A percentile compares a stretch with the other conserved stretches of the same genome.
Evolutionary conservation across 2,329 filamentous ascomycete genomes (phyloP).

Genomic region (Neofusicoccum umdonicola): DNA sequence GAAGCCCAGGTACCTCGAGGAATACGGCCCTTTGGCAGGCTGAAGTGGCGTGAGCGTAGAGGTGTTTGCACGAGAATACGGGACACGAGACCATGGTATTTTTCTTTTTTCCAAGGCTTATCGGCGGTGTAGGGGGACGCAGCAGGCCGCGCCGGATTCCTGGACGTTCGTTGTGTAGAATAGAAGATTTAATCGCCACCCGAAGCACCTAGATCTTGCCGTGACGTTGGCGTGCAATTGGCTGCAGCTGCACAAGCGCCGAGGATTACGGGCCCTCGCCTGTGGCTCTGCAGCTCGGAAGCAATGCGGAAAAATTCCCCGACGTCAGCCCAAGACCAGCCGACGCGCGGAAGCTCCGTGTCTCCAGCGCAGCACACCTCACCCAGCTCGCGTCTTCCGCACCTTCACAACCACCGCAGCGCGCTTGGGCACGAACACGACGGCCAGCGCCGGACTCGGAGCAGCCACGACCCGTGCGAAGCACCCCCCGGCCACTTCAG

Average conservation of each 20-base stretch:
- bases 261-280: neutral
- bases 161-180: neutral
- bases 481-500: neutral
- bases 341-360: neutral
- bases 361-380: neutral
- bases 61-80: neutral
- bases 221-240: neutral
- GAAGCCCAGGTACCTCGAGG: slow-evolving; percentile 42
- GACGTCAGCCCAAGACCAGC: neutral
- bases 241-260: neutral
- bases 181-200: neutral
- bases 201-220: neutral
- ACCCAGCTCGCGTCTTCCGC: neutral
- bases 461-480: neutral
- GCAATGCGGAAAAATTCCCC: neutral
- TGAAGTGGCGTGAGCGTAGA: neutral
- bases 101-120: neutral
- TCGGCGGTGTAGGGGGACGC: neutral
- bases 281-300: neutral
- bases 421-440: neutral
- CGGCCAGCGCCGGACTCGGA: neutral
- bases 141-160: neutral
- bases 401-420: neutral
- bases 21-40: slow-evolving; percentile 36
- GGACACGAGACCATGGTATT: slow-evolving; percentile 1